phyloP scores from a whole-genome alignment of 2,329 filamentous ascomycete genomes.

The Xylaria sp. region DNA sequence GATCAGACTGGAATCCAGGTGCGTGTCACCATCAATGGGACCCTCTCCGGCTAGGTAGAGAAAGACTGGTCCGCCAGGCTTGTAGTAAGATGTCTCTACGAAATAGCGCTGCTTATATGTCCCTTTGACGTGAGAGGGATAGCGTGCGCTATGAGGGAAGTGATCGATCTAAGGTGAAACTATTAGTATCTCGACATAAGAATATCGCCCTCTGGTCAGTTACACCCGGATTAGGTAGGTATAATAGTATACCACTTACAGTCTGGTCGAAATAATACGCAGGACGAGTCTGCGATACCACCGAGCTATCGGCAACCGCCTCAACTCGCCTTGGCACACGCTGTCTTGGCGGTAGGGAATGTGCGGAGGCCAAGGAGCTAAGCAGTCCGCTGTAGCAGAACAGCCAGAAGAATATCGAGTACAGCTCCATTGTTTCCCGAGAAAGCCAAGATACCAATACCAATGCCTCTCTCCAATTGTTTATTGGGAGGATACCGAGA shows the following conservation, averaged over 20 bases:
- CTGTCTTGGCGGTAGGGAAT: slow-evolving; percentile 21
- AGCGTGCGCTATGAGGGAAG: slow-evolving; percentile 51
- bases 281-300: slow-evolving; percentile 23
- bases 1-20: slow-evolving; percentile 32
- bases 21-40: slow-evolving; percentile 56
- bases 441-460: slow-evolving; percentile 9
- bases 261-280: slow-evolving; percentile 37
- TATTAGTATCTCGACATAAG: slow-evolving; percentile 9
- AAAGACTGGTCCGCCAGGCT: slow-evolving; percentile 58
- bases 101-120: slow-evolving; percentile 67
- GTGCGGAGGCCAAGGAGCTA: slow-evolving; percentile 32
- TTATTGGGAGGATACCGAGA: slow-evolving; percentile 18
- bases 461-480: background rate
- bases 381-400: slow-evolving; percentile 28
- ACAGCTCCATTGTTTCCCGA: slow-evolving; percentile 28
- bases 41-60: slow-evolving; percentile 55
- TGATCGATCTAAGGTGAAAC: slow-evolving; percentile 55
- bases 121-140: slow-evolving; percentile 54
- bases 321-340: slow-evolving; percentile 25
- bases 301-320: background rate
- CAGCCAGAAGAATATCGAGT: slow-evolving; percentile 29
- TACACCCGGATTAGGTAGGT: background rate
- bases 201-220: background rate
- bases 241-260: slow-evolving; percentile 16
- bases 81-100: slow-evolving; percentile 64